Evolutionary conservation across 495 filamentous ascomycete genomes (phyloP).

Genomic region (Bacidia gigantensis): DNA sequence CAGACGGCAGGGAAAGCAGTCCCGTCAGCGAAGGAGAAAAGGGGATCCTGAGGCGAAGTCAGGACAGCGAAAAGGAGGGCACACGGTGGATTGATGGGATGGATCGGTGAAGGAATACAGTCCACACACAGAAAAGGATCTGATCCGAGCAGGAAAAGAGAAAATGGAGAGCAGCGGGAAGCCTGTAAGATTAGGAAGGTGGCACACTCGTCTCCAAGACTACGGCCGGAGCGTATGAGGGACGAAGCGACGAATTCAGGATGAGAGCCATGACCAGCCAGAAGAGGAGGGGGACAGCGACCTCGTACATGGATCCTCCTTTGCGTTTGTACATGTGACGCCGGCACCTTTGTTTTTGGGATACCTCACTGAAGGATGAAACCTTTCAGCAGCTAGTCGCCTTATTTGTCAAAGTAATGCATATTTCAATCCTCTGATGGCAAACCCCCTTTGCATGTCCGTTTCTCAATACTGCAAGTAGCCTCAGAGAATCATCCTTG

Average conservation of each 20-base stretch:
- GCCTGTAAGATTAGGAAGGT: neutral
- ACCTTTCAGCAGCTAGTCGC: neutral
- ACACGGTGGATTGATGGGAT: constrained; percentile 16
- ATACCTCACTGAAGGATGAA: neutral
- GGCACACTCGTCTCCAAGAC: neutral
- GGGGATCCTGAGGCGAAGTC: constrained; percentile 14
- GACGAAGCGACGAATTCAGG: neutral
- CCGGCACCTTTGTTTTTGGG: neutral
- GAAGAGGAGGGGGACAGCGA: neutral
- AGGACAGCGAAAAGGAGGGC: constrained; percentile 18
- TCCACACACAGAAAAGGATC: neutral
- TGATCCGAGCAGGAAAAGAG: neutral
- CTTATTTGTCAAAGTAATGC: neutral
- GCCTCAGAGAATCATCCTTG: too few species aligned
- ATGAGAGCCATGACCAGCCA: neutral
- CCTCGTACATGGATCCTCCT: neutral
- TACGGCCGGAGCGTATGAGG: neutral
- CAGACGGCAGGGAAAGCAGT: constrained; percentile 12
- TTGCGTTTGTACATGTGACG: neutral
- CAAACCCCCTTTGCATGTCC: too few species aligned
- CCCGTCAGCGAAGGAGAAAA: constrained; percentile 18
- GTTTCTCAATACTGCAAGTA: too few species aligned
- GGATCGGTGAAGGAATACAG: neutral
- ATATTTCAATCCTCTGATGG: neutral
- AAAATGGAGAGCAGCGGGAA: neutral